phyloP scores from a whole-genome alignment of 164 flowering plant species.

The Tetrastigma voinierianum region DNA sequence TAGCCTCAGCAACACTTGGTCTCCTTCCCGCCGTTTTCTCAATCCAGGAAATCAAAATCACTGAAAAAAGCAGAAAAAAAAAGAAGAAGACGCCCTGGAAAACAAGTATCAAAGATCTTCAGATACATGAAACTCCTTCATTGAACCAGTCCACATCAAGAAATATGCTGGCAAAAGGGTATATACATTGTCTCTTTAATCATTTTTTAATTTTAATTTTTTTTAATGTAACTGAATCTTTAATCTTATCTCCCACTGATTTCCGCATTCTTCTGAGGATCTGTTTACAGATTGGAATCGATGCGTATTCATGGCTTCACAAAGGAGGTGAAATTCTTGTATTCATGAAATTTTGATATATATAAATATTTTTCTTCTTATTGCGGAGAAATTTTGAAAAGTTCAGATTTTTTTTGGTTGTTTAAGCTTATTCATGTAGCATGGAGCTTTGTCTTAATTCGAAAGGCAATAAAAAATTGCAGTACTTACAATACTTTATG shows the following conservation, averaged over 20 bases:
- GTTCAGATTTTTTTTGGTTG: not conserved
- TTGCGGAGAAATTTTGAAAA: not conserved
- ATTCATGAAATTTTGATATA: not conserved
- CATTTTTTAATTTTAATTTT: not conserved
- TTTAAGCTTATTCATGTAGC: slow-evolving; percentile 84
- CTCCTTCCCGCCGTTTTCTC: slow-evolving; percentile 36
- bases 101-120: slow-evolving; percentile 83
- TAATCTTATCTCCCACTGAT: not conserved
- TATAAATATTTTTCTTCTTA: not conserved
- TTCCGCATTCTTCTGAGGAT: not conserved
- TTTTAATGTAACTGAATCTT: not conserved
- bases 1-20: not conserved
- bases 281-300: slow-evolving; percentile 72
- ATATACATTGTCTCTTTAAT: slow-evolving; percentile 2
- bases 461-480: slow-evolving; percentile 43
- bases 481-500: slow-evolving; percentile 72
- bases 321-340: slow-evolving; percentile 65
- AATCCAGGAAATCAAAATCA: not conserved
- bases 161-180: slow-evolving; percentile 79
- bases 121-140: slow-evolving; percentile 78
- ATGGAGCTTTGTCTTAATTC: slow-evolving; percentile 71
- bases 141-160: slow-evolving; percentile 59
- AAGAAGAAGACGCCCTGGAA: not conserved
- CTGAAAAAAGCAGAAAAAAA: not conserved
- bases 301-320: slow-evolving; percentile 93